Conservation (phyloP, 2,329 filamentous ascomycete species). For the Penicillium oxalicum region DNA sequence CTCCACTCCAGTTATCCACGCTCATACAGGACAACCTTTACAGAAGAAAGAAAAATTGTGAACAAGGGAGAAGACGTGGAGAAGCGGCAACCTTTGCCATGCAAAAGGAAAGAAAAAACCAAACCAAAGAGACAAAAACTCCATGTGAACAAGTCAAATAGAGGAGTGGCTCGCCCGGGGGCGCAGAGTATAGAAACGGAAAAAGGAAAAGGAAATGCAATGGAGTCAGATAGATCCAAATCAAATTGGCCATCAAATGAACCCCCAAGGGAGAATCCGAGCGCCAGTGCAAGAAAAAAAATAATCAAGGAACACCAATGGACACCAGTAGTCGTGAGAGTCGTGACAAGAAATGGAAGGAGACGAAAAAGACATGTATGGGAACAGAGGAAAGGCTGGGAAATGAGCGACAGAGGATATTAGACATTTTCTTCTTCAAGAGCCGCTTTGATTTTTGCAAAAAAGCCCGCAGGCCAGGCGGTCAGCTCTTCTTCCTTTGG, state of each 20-base stretch:
- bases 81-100: too few species aligned
- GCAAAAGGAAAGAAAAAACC: too few species aligned
- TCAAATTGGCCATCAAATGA: conserved; percentile 11
- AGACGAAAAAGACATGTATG: conserved; percentile 5
- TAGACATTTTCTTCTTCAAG: conserved; percentile 38
- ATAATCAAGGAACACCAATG: conserved; percentile 9
- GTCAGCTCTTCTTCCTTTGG: conserved; percentile 53
- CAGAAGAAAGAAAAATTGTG: too few species aligned
- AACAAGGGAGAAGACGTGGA: too few species aligned
- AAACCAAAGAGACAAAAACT: too few species aligned
- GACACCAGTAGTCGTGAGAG: conserved; percentile 26
- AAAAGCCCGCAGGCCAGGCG: conserved; percentile 45
- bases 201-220: conserved; percentile 5
- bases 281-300: neutral
- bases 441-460: conserved; percentile 43
- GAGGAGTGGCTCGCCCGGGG: too few species aligned
- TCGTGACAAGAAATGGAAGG: conserved; percentile 19
- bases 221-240: conserved; percentile 10
- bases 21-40: too few species aligned
- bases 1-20: too few species aligned
- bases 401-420: conserved; percentile 18
- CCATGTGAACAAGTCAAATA: too few species aligned
- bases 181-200: too few species aligned
- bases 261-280: neutral
- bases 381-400: conserved; percentile 22